Percentiles rank a stretch among this genome's conserved stretches.
phyloP scores from a whole-genome alignment of 2,329 filamentous ascomycete species.

The Xylaria sp. region DNA sequence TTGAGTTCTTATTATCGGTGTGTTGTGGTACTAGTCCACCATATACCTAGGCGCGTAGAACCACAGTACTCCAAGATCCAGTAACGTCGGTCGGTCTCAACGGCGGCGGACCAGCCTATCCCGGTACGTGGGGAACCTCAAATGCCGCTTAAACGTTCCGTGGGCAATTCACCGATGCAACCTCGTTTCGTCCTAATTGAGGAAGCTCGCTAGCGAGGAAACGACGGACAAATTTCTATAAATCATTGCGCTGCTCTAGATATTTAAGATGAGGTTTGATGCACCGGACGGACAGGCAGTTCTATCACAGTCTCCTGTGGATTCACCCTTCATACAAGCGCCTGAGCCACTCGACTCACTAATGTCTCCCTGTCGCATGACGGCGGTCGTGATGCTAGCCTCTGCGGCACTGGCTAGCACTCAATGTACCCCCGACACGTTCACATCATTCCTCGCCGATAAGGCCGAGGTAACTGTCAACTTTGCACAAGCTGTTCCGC shows the following conservation, averaged over 20 bases:
- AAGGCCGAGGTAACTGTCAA: slow-evolving; percentile 34
- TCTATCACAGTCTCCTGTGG: not conserved
- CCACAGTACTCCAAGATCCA: not conserved
- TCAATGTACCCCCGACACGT: slow-evolving; percentile 34
- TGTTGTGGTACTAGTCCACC: no score
- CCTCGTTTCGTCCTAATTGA: not conserved
- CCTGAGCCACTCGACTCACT: not conserved
- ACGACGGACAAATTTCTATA: not conserved
- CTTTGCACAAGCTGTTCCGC: slow-evolving; percentile 34
- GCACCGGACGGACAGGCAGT: not conserved
- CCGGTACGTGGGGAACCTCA: not conserved
- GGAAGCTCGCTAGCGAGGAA: not conserved
- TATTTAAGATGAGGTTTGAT: not conserved
- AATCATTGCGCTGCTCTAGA: not conserved
- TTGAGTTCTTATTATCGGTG: no score
- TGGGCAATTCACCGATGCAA: not conserved
- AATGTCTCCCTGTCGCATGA: slow-evolving; percentile 24
- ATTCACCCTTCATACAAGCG: no score
- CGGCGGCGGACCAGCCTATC: not conserved
- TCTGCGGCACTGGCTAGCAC: slow-evolving; percentile 19
- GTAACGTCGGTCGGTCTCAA: not conserved
- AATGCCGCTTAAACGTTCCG: not conserved
- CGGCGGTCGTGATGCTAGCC: slow-evolving; percentile 22
- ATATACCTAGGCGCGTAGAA: no score
- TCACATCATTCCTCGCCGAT: slow-evolving; percentile 32